phyloP scores from a whole-genome alignment of 345 rosid species.

The Eucalyptus fibrosa region DNA sequence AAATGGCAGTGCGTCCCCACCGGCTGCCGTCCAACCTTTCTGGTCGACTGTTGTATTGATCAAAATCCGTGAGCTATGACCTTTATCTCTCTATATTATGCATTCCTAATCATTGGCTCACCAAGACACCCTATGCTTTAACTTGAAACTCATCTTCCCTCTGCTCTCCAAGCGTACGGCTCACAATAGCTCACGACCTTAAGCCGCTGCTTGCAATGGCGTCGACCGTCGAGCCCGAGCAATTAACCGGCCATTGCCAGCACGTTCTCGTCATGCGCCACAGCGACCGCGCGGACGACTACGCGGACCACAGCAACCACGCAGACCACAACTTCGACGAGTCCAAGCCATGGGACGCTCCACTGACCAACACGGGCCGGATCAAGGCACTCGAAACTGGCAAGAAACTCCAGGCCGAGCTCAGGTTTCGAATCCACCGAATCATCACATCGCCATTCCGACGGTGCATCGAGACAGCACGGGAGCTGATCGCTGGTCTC shows the following conservation, averaged over 20 bases:
- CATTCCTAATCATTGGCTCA: no score
- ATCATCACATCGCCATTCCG: slow-evolving; percentile 71
- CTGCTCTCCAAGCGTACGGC: not conserved
- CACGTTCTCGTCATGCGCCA: slow-evolving; percentile 76
- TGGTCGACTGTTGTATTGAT: no score
- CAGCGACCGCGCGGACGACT: slow-evolving; percentile 38
- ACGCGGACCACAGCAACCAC: no score
- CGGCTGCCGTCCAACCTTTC: not conserved
- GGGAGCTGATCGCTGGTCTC: slow-evolving; percentile 42
- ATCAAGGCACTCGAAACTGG: slow-evolving; percentile 44
- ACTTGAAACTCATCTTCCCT: not conserved
- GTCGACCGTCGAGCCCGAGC: not conserved
- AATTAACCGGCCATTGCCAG: slow-evolving; percentile 9
- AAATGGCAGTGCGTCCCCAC: not conserved
- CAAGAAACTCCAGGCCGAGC: slow-evolving; percentile 23
- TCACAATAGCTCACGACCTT: not conserved
- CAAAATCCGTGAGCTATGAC: not conserved
- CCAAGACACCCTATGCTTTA: not conserved
- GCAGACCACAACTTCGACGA: no score
- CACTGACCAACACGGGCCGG: slow-evolving; percentile 27
- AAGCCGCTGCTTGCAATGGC: not conserved
- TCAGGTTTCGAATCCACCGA: slow-evolving; percentile 61
- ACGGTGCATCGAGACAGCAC: slow-evolving; percentile 72
- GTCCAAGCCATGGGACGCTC: slow-evolving; percentile 71
- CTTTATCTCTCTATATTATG: no score